Evolutionary conservation across 164 flowering plant species (phyloP), one percentile per base, ranked within the genome.

Genomic region (Annona squamosa): DNA sequence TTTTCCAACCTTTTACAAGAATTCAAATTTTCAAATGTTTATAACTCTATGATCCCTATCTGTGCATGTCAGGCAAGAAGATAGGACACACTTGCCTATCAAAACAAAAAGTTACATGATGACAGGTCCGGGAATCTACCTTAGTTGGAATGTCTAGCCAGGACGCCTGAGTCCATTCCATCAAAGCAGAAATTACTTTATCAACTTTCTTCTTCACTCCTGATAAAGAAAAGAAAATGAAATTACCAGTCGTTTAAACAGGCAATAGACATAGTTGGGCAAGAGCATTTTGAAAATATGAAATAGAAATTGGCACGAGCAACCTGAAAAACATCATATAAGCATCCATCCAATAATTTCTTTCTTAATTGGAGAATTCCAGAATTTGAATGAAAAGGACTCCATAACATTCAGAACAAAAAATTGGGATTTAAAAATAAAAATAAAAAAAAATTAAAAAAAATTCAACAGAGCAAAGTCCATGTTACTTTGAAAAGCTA

Each of bases 161-260:
- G 46, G 70, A 46, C 56, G 18, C 46, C 48, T 68, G 70, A 4
- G 56, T 46, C 70, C 70, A 68, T 68, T 18, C 70, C 6, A 12
- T 68, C 56, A 68, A 46, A 16, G 70, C 57, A 46, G 56, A 68
- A 7, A 68, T 68, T 46, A 68, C 56, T 47, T 17, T 46, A 46
- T 68, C 70, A 3, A 68, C 70, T 68, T 68, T 46, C 70, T 68
- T 68, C 56, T 68, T 68, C 52, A 46, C 37, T n/a, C 57, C 56
- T 68, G 59, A 52, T 52, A 16, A 0, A 52, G 13, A 52, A 52
- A 52, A 26, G 9, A 7, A 46, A 26, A 26, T 26, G 37, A 26
- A 26, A 26, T 1, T 26, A 26, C 37, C 37, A 26, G 37, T 1
- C 37, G 37, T 26, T 26, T 26, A 26, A 26, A 26, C 37, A 26